Conservation (phyloP, 139 green algal species). For the Pseudopediastrum boryanum region DNA sequence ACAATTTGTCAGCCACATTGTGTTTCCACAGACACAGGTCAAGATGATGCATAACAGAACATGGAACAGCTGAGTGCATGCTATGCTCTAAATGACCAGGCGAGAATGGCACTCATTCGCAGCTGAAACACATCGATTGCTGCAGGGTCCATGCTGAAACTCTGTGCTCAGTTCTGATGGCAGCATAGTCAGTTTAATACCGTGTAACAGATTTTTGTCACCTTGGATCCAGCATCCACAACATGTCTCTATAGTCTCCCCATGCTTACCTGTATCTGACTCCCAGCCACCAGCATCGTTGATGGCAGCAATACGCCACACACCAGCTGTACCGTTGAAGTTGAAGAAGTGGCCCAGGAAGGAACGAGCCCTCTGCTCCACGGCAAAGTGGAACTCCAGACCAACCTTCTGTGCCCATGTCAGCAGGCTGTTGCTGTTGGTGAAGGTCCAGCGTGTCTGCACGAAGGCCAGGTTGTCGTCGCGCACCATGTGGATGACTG, state of each 20-base stretch:
- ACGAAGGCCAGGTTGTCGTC: conserved; percentile 71
- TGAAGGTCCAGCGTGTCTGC: conserved; percentile 81
- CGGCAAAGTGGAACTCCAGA: conserved; percentile 69
- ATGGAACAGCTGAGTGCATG: no score
- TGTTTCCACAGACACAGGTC: no score
- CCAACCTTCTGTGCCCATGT: conserved; percentile 65
- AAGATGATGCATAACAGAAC: no score
- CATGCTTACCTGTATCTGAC: conserved; percentile 90
- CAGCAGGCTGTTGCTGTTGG: conserved; percentile 73
- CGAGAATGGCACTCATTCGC: no score
- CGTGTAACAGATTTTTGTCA: neutral
- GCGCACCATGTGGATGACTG: conserved; percentile 42
- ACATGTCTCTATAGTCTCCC: conserved; percentile 58
- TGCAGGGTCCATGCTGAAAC: no score
- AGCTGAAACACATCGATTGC: no score
- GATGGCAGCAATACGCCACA: conserved; percentile 69
- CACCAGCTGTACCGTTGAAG: conserved; percentile 72
- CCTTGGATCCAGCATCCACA: neutral
- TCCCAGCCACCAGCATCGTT: conserved; percentile 92
- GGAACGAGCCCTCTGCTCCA: conserved; percentile 63
- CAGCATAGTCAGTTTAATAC: no score
- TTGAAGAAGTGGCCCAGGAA: conserved; percentile 73
- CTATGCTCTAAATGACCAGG: no score
- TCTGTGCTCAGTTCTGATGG: no score
- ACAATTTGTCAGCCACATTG: no score